Evolutionary conservation across 2,329 filamentous ascomycete genomes (phyloP), one percentile per base, ranked within the genome.

Genomic region (Orbilia oligospora): DNA sequence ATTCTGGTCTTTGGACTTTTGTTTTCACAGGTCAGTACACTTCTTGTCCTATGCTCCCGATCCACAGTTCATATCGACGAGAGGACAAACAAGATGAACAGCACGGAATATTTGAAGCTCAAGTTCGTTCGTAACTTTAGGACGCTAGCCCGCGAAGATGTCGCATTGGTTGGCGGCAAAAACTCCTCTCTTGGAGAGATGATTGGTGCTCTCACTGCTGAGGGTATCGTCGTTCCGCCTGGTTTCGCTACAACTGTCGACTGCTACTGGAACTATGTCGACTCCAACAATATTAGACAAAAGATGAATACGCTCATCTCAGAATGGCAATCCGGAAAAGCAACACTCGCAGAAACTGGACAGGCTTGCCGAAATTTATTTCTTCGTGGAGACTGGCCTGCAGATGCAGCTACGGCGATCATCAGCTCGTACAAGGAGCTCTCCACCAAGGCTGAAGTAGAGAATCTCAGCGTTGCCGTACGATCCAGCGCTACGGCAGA

Each of bases 171-270:
- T 5, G 84, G 84, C 16, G 84, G 84, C 6, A 85, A 85, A 80
- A 85, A 85, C 64, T 83, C 84, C 12, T 85, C 84, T 1, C 77
- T 85, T 20, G 84, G 84, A 2, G 84, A 85, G 78, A 85, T 85
- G 83, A 84, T 85, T 66, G 72, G 81, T 22, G 66, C 80, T 27
- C 83, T 85, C 5, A 75, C 36, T 3, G 36, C 76, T 10, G 63
- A 83, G 64, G 83, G 83, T 2, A 82, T 85, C 36, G 46, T 81
- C 12, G 83, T 85, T 1, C 84, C 84, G 20, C 81, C 83, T 16
- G 84, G 84, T 83, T 66, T 85, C 76, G 83, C 83, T 1, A 84
- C 84, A 5, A 84, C 84, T 4, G 83, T 83, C 8, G 63, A 82
- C 2, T 82, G 83, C 8, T 84, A 84, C 68, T 84, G 84, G 83